Evolutionary conservation across 495 filamentous ascomycete genomes (phyloP), one percentile per base, ranked within the genome.

Genomic region (Astrothelium macrocarpum): DNA sequence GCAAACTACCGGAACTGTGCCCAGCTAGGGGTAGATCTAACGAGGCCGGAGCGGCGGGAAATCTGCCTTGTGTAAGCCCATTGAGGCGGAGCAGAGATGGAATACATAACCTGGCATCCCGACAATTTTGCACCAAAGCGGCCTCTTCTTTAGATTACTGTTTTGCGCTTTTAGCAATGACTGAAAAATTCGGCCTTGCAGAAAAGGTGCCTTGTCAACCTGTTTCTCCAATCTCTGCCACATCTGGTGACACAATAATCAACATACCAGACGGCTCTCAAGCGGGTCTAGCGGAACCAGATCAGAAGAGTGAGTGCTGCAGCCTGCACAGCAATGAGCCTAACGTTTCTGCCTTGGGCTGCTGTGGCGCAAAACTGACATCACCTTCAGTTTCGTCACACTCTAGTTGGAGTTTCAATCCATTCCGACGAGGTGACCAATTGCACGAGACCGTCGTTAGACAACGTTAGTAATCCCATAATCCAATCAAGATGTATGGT

Each of bases 381-480:
- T 11, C 20, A n/a, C 23, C 2, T 9, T 29, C 16, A 56, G 49
- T 56, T 20, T 29, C 49, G 1, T 56, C 49, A 4, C 11, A 28
- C 25, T 56, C 49, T 1, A 56, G 49, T 25, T 56, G 49, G 49
- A 56, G 49, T 25, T 56, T 56, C 16, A 56, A 29, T 56, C 49
- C 49, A 28, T 56, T 56, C 20, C 49, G 49, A 29, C 49, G 4
- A 29, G 49, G 49, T 28, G 23, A 56, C 20, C 49, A 4, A 56
- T 11, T 56, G 9, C n/a, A 56, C 1, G 49, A 56, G 49, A 56
- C 49, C 0, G 5, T 56, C 49, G 49, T 56, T 10, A 26, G 49
- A 25, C 2, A 56, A 56, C 60, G 29, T 45, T 53, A 29, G 43
- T 49, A 32, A 12, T 26, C 18, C 39, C 18, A 1, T 5, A 62